A percentile compares a stretch with the other conserved stretches of the same genome.
phyloP scores from a whole-genome alignment of 2,329 filamentous ascomycete genomes.

The Nemania bipapillata region DNA sequence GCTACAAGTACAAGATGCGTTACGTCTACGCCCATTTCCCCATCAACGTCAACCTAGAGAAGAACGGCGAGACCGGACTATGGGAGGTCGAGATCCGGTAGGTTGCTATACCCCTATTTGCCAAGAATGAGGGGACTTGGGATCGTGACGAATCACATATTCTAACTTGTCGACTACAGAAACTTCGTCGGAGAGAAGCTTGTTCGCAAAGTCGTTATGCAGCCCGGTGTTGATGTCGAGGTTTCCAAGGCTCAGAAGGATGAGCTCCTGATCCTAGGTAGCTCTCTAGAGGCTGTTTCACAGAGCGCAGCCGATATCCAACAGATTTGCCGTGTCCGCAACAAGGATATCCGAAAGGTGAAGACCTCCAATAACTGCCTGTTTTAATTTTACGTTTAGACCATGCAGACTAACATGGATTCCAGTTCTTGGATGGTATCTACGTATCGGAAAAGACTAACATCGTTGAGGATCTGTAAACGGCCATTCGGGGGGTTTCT shows the following conservation, averaged over 20 bases:
- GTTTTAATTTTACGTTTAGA: neutral
- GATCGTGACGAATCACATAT: slow-evolving; percentile 29
- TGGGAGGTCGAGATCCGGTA: slow-evolving; percentile 97
- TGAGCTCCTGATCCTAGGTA: slow-evolving; percentile 90
- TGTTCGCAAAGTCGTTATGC: slow-evolving; percentile 90
- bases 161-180: slow-evolving; percentile 60
- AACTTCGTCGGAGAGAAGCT: slow-evolving; percentile 99
- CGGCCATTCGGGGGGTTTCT: slow-evolving; percentile 60
- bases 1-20: slow-evolving; percentile 99
- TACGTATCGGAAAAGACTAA: slow-evolving; percentile 99
- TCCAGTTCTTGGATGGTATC: slow-evolving; percentile 97
- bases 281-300: slow-evolving; percentile 96
- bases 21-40: slow-evolving; percentile 99
- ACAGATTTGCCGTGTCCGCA: slow-evolving; percentile 98
- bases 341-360: slow-evolving; percentile 99
- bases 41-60: slow-evolving; percentile 99
- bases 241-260: slow-evolving; percentile 95
- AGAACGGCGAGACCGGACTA: slow-evolving; percentile 89
- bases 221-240: slow-evolving; percentile 88
- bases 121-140: slow-evolving; percentile 24
- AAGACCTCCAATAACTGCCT: slow-evolving; percentile 42
- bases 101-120: slow-evolving; percentile 52
- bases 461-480: slow-evolving; percentile 77
- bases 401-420: slow-evolving; percentile 42
- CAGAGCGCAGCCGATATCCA: slow-evolving; percentile 99